Base-by-base conservation (phyloP, 2,329 filamentous ascomycete species). In the Calonectria hawksworthii region DNA sequence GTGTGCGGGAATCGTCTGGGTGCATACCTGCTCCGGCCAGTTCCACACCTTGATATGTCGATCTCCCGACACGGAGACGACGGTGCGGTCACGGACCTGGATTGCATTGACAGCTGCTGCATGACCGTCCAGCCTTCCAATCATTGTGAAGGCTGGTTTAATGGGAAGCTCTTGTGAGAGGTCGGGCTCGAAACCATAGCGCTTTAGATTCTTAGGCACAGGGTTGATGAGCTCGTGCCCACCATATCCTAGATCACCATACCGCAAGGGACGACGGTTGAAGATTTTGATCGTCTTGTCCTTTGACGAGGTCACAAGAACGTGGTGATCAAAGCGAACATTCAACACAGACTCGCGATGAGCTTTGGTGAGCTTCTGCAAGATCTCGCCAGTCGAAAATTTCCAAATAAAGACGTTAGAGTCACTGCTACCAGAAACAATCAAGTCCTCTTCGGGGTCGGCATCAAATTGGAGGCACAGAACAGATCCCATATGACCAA, bases 201-300 rank as follows among this genome's bases (percentile, higher is more conserved):
- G 87, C 68, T 89, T 88, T 23, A 93, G 80, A 41, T 85, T 87
- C 18, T 84, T 86, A 0, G 89, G 88, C 1, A 91, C 89, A 1
- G 91, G 88, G 68, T 90, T 88, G n/a, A 92, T 84, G 14, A 78
- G 68, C 26, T 86, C 83, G 3, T 80, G 73, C 1, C 79, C 80
- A 2, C 84, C 84, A 83, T 93, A 93, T 9, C 92, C 92, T 3
- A 89, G 76, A 41, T 93, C 91, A 28, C 91, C 91, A 54, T 89
- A 87, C 38, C 87, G 86, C n/a, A 98, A 87, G 23, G 92, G 88
- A 23, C 88, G 90, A 7, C 97, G 93, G 83, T 96, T 99, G 91
- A 98, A 99, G 23, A 99, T 93, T 85, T 98, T 98, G 88, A 99
- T 98, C 0, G 94, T 94, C 84, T 96, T 98, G 85, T 99, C 97